These are phyloP conservation scores for Mollisia scopiformis DNA, from an alignment of 2,329 filamentous ascomycete genomes.

Conservation along the genomic window DNA sequence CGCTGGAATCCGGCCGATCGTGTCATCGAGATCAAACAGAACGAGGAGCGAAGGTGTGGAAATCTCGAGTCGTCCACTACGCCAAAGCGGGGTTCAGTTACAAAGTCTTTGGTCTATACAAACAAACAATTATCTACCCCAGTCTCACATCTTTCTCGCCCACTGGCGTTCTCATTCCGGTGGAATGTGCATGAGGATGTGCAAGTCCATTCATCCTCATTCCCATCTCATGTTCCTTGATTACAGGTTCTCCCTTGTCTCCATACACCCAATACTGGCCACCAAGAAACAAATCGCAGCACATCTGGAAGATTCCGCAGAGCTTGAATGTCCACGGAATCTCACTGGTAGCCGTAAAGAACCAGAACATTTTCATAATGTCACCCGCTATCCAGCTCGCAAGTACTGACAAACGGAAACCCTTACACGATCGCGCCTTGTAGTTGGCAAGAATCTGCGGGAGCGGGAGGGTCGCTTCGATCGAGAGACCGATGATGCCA, in stretches of 20 bases:
- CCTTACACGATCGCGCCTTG: slow-evolving; percentile 70
- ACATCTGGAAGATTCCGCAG: slow-evolving; percentile 80
- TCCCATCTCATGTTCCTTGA: slow-evolving; percentile 26
- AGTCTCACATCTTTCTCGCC: slow-evolving; percentile 35
- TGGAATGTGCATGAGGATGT: slow-evolving; percentile 9
- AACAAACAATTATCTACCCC: slow-evolving; percentile 22
- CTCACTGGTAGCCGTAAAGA: slow-evolving; percentile 70
- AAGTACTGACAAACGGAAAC: slow-evolving; percentile 76
- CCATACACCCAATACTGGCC: slow-evolving; percentile 76
- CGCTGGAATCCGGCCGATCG: not conserved
- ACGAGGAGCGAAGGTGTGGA: not conserved
- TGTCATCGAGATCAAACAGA: not conserved
- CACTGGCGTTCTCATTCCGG: slow-evolving; percentile 21
- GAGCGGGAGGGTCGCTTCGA: slow-evolving; percentile 81
- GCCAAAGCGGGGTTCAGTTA: not conserved
- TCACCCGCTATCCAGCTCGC: slow-evolving; percentile 80
- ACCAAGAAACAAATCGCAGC: slow-evolving; percentile 75
- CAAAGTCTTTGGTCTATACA: not conserved
- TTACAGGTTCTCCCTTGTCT: slow-evolving; percentile 21
- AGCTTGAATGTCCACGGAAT: slow-evolving; percentile 82
- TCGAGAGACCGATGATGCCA: slow-evolving; percentile 74
- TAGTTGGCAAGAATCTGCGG: slow-evolving; percentile 78
- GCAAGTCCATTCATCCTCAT: slow-evolving; percentile 11
- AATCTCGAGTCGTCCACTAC: not conserved
- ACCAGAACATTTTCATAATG: slow-evolving; percentile 86